Percentiles rank a stretch among this genome's conserved stretches.
Evolutionary conservation across 805 yeast genomes (phyloP).

Genomic region (Candida taoyuanica): DNA sequence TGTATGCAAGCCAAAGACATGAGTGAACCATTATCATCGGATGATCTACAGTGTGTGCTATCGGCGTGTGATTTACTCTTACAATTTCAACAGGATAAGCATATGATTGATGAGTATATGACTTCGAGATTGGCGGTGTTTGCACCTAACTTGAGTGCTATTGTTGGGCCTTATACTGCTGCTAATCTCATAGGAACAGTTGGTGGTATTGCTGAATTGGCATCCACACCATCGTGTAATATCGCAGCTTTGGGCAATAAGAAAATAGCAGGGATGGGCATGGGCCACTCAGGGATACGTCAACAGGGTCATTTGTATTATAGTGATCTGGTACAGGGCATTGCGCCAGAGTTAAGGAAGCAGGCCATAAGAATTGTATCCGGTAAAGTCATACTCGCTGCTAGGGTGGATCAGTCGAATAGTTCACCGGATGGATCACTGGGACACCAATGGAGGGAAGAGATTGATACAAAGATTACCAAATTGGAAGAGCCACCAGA

Average conservation of each 20-base stretch:
- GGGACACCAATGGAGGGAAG: conserved; percentile 57
- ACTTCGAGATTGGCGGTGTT: conserved; percentile 49
- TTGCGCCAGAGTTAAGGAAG: conserved; percentile 53
- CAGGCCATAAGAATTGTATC: conserved; percentile 76
- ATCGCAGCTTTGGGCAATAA: conserved; percentile 70
- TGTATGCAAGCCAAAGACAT: conserved; percentile 43
- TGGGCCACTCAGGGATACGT: conserved; percentile 43
- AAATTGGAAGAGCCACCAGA: conserved; percentile 79
- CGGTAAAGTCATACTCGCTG: conserved; percentile 76
- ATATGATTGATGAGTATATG: conserved; percentile 47
- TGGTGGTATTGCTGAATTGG: conserved; percentile 65
- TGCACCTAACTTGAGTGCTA: conserved; percentile 76
- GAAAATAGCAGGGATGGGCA: conserved; percentile 34
- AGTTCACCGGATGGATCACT: conserved; percentile 40
- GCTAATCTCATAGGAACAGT: conserved; percentile 65
- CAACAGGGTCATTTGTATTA: conserved; percentile 69
- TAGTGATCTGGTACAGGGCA: conserved; percentile 52
- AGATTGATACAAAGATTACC: conserved; percentile 59
- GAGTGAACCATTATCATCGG: conserved; percentile 27
- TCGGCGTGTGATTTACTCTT: conserved; percentile 45
- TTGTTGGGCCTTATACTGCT: conserved; percentile 69
- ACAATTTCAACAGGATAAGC: conserved; percentile 39
- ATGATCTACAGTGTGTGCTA: conserved; percentile 35
- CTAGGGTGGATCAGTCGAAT: conserved; percentile 66
- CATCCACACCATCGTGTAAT: conserved; percentile 77